phyloP scores from a whole-genome alignment of 257 asterid species.

The Solanum virginianum region DNA sequence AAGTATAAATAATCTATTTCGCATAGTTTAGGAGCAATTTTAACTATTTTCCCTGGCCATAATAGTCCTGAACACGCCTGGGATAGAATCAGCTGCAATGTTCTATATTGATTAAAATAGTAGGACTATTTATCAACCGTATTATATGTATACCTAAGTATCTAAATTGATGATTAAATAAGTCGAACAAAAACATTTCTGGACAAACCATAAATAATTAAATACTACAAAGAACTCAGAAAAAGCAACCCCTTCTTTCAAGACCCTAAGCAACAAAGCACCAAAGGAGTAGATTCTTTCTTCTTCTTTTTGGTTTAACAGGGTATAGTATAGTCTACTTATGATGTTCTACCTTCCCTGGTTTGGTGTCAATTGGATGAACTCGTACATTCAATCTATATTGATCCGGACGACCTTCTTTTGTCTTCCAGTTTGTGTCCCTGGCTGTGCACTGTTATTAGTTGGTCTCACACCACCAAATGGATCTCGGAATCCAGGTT shows the following conservation, averaged over 20 bases:
- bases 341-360: background rate
- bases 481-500: conserved; percentile 15
- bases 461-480: conserved; percentile 5
- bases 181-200: background rate
- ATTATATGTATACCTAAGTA: too few species aligned
- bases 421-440: conserved; percentile 20
- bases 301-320: background rate
- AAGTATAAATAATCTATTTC: too few species aligned
- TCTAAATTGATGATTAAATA: background rate
- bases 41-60: accelerated
- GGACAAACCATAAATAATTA: background rate
- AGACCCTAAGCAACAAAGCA: background rate
- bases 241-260: background rate
- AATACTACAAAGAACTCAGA: background rate
- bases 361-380: background rate
- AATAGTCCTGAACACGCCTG: too few species aligned
- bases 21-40: too few species aligned
- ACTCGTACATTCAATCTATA: conserved; percentile 27
- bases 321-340: background rate
- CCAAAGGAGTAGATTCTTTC: background rate
- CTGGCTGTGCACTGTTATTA: background rate
- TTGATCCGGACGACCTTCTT: conserved; percentile 51
- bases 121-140: too few species aligned
- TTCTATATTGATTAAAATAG: too few species aligned
- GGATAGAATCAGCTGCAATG: too few species aligned